Evolutionary conservation across 2,329 filamentous ascomycete species (phyloP), one percentile per base, ranked within the genome.

Genomic region (Phoma sp.): DNA sequence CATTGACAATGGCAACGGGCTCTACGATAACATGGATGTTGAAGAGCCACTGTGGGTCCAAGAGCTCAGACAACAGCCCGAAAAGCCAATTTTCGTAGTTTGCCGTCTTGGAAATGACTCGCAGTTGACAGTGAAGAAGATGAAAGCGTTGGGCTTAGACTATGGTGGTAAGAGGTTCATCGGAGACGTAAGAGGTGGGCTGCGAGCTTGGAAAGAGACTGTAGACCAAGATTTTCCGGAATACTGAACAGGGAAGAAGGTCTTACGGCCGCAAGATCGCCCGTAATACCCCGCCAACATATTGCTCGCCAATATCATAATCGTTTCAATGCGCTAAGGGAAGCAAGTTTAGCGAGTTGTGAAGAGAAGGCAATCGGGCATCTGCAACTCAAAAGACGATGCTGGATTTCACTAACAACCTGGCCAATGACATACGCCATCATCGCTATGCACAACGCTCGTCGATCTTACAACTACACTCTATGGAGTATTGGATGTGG

Each of bases 81-180:
- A 73, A 1, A 77, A 79, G 2, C 83, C 87, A 0, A 85, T 95
- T 22, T 89, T 89, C 55, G 77, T 91, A 0, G 80, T 95, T 0
- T 95, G 90, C 61, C 81, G 89, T 27, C 79, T 89, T 1, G 90
- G 90, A 0, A 90, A 93, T 59, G 90, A 95, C 70, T 93, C 89
- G 9, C 90, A 93, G 68, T 62, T 91, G 18, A 86, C 86, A 0
- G 82, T 86, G 0, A 82, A 79, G 62, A 87, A 84, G 63, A 77
- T 93, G 52, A 87, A 88, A 64, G 83, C 88, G 11, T 66, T 85
- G 39, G 84, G 84, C 0, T 61, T 86, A 2, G 83, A 80, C 29
- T 67, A 68, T n/a, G 72, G 75, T 1, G 83, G 83, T 0, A 74
- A 78, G 40, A 80, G 86, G 9, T 85, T 82, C 60, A 83, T 93